A percentile compares a stretch with the other conserved stretches of the same genome.
Evolutionary conservation across 192 early-diverging fungal species (phyloP).

Genomic region (Coemansia sp.): DNA sequence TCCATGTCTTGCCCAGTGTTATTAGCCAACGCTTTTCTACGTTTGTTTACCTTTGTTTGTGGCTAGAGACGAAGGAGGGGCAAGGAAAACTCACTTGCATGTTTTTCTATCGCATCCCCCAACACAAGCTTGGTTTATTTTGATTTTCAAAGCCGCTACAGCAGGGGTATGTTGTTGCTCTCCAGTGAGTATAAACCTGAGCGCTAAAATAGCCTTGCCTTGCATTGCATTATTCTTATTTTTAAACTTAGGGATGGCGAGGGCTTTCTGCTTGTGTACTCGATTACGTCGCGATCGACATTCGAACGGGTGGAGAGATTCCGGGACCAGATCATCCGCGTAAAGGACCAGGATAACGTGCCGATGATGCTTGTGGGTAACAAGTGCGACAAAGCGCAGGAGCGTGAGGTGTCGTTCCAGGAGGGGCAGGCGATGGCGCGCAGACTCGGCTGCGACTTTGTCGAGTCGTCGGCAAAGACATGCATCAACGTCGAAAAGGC

Average conservation of each 20-base stretch:
- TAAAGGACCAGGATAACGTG: slow-evolving; percentile 84
- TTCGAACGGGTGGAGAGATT: slow-evolving; percentile 87
- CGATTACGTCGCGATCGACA: slow-evolving; percentile 83
- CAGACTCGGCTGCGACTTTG: slow-evolving; percentile 75
- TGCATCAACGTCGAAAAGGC: slow-evolving; percentile 90
- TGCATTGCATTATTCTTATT: too few species aligned
- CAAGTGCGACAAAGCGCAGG: slow-evolving; percentile 84
- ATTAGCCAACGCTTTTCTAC: not conserved
- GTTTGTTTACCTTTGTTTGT: not conserved
- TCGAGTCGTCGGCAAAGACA: slow-evolving; percentile 89
- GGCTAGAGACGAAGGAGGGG: not conserved
- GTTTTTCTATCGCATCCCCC: not conserved
- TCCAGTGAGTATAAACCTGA: too few species aligned
- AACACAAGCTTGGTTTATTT: not conserved
- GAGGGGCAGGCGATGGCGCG: slow-evolving; percentile 80
- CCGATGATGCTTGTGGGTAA: slow-evolving; percentile 94
- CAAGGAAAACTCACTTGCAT: not conserved
- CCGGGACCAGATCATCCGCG: slow-evolving; percentile 84
- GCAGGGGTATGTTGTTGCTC: too few species aligned
- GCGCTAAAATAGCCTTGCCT: not conserved
- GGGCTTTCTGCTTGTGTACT: slow-evolving; percentile 89
- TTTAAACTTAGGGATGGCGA: slow-evolving; percentile 84
- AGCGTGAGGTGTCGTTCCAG: slow-evolving; percentile 83
- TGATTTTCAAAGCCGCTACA: slow-evolving; percentile 6
- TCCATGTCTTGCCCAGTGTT: not conserved